Evolutionary conservation across 2,329 filamentous ascomycete species (phyloP).

Genomic region (Fusarium metavorans): DNA sequence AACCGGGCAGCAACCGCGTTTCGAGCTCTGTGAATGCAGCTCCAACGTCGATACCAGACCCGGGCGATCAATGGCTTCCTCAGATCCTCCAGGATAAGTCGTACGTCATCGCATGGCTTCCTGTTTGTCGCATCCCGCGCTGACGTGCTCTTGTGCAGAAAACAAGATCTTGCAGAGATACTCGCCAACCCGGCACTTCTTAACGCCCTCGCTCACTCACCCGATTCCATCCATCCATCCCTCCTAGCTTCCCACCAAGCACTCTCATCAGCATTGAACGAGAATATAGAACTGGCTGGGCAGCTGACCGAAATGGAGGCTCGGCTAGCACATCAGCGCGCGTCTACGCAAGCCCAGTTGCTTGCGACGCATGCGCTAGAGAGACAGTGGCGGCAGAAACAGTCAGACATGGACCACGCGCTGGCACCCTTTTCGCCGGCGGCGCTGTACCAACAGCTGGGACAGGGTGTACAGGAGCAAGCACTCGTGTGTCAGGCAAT

Average conservation of each 20-base stretch:
- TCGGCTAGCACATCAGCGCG: conserved; percentile 70
- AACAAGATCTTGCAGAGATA: conserved; percentile 80
- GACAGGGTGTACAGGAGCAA: conserved; percentile 83
- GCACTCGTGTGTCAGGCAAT: conserved; percentile 82
- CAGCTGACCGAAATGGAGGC: conserved; percentile 72
- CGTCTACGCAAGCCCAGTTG: conserved; percentile 82
- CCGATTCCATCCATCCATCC: conserved; percentile 77
- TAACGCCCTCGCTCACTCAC: conserved; percentile 77
- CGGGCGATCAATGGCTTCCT: conserved; percentile 83
- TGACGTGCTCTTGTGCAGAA: conserved; percentile 61
- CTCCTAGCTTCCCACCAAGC: conserved; percentile 73
- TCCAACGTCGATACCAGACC: conserved; percentile 62
- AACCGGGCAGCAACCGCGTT: conserved; percentile 32
- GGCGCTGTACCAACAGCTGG: conserved; percentile 85
- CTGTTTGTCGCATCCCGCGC: conserved; percentile 40
- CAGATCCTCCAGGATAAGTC: conserved; percentile 82
- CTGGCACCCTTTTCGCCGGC: conserved; percentile 88
- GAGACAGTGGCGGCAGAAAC: conserved; percentile 90
- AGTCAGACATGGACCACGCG: conserved; percentile 88
- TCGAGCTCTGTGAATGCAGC: conserved; percentile 36
- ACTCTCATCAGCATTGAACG: conserved; percentile 73
- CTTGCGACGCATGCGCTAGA: conserved; percentile 88
- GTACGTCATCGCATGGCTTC: conserved; percentile 62
- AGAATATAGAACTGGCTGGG: conserved; percentile 78
- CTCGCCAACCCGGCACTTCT: conserved; percentile 75